Evolutionary conservation across 1,139 yeast genomes (phyloP).

Genomic region (Yamadazyma atlantica): DNA sequence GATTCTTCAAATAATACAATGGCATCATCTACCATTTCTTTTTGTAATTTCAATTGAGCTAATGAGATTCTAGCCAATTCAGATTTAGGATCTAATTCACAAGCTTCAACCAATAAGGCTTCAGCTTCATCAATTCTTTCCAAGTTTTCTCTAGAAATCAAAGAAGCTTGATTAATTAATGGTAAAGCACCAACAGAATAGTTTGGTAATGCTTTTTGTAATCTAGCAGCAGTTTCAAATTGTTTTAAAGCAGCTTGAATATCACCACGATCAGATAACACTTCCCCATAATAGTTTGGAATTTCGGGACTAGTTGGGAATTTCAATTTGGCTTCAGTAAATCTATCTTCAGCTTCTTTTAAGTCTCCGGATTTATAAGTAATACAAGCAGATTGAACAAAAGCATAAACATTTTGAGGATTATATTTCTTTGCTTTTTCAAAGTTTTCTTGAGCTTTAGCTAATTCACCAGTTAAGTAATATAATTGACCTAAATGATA

Average conservation of each 20-base stretch:
- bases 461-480: slow-evolving; percentile 76
- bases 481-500: slow-evolving; percentile 94
- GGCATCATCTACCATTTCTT: slow-evolving; percentile 81
- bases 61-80: slow-evolving; percentile 87
- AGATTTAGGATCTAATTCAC: slow-evolving; percentile 79
- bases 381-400: slow-evolving; percentile 91
- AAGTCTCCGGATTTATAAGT: slow-evolving; percentile 78
- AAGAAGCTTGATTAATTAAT: slow-evolving; percentile 82
- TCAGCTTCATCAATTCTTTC: slow-evolving; percentile 64
- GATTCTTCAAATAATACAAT: slow-evolving; percentile 78
- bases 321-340: slow-evolving; percentile 68
- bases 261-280: slow-evolving; percentile 80
- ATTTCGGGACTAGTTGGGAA: slow-evolving; percentile 91
- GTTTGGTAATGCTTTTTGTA: slow-evolving; percentile 67
- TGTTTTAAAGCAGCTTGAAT: slow-evolving; percentile 72
- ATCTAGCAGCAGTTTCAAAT: slow-evolving; percentile 82
- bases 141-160: slow-evolving; percentile 59
- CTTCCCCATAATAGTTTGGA: slow-evolving; percentile 95
- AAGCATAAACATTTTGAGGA: slow-evolving; percentile 77
- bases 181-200: slow-evolving; percentile 84
- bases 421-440: slow-evolving; percentile 73
- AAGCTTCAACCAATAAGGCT: slow-evolving; percentile 70
- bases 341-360: slow-evolving; percentile 61
- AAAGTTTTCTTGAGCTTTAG: slow-evolving; percentile 73
- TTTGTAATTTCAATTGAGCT: slow-evolving; percentile 88